Base-by-base conservation (phyloP, 306 rosid genomes). In the Leucaena leucocephala region DNA sequence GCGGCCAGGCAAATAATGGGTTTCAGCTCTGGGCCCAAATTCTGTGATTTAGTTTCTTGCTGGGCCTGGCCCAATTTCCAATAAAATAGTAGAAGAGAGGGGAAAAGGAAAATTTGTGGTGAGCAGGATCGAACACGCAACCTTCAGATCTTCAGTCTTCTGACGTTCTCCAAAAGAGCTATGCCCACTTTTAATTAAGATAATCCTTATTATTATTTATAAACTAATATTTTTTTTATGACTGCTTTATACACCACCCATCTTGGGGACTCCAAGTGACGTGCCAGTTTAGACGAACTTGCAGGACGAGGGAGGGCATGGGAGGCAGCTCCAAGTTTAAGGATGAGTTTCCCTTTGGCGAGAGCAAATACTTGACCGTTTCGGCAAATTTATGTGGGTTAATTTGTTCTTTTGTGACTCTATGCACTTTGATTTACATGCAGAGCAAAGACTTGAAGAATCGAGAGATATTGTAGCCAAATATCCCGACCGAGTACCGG, bases 141-240 rank as follows among this genome's bases (percentile, higher is more conserved):
- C 87, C 85, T 84, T 84, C 85, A 77, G 85, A 84, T 84, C 87
- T 84, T 84, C 87, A 84, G 85, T n/a, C n/a, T n/a, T 81, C 82
- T 81, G 87, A 84, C 78, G 83, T 85, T 84, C 87, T 84, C 87
- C 87, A 85, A 84, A 84, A 83, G 83, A 81, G 83, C 85, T 85
- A 85, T 85, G 85, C 88, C 88, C 88, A 80, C 85, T 4, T 0
- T n/a, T n/a, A n/a, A n/a, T n/a, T n/a, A n/a, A n/a, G 46, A 2
- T 52, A 22, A n/a, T n/a, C n/a, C n/a, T n/a, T n/a, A n/a, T n/a
- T n/a, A n/a, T n/a, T n/a, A 0, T 17, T 16, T n/a, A 4, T 54
- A 52, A 17, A 2, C 6, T 6, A 1, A 2, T n/a, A 6, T 6
- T 6, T 5, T n/a, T 0, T 6, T 0, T 33, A 15, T 38, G 12